Percentiles rank a stretch among this genome's conserved stretches.
Conservation (phyloP, 805 yeast genomes). For the Metschnikowia arizonensis region DNA sequence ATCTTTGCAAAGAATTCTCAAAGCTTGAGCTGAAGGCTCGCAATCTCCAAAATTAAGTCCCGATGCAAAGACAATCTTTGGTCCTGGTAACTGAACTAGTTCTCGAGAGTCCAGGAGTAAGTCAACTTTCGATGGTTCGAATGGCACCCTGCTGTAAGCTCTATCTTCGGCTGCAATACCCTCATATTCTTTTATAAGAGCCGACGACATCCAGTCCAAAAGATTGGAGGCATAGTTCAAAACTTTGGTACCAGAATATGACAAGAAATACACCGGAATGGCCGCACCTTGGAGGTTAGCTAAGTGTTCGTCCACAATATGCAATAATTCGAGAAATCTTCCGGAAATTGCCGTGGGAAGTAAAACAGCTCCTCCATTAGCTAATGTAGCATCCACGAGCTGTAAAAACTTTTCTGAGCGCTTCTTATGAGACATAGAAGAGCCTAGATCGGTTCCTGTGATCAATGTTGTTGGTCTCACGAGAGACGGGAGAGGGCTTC, state of each 20-base stretch:
- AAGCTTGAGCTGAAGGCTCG: slow-evolving; percentile 49
- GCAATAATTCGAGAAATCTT: slow-evolving; percentile 74
- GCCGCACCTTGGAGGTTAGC: slow-evolving; percentile 39
- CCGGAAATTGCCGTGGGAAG: slow-evolving; percentile 81
- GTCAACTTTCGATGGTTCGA: slow-evolving; percentile 65
- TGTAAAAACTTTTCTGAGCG: slow-evolving; percentile 62
- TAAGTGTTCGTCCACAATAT: slow-evolving; percentile 65
- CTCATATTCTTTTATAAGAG: slow-evolving; percentile 85
- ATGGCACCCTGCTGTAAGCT: slow-evolving; percentile 55
- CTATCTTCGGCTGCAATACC: slow-evolving; percentile 19
- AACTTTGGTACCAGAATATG: slow-evolving; percentile 74
- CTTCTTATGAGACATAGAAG: slow-evolving; percentile 55
- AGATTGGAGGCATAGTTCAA: slow-evolving; percentile 80
- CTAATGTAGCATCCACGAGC: slow-evolving; percentile 60
- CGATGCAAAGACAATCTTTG: slow-evolving; percentile 77
- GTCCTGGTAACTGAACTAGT: slow-evolving; percentile 52
- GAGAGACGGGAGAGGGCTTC: slow-evolving; percentile 60
- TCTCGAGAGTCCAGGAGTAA: slow-evolving; percentile 53
- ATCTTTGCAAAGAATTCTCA: slow-evolving; percentile 54
- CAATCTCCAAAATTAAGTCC: slow-evolving; percentile 66
- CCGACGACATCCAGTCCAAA: slow-evolving; percentile 93
- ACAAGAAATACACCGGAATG: slow-evolving; percentile 70
- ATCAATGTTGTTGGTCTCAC: slow-evolving; percentile 79
- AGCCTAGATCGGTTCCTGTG: slow-evolving; percentile 67
- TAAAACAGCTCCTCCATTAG: slow-evolving; percentile 74